Evolutionary conservation across 2,329 filamentous ascomycete species (phyloP).

Genomic region (Amylocarpus encephaloides): DNA sequence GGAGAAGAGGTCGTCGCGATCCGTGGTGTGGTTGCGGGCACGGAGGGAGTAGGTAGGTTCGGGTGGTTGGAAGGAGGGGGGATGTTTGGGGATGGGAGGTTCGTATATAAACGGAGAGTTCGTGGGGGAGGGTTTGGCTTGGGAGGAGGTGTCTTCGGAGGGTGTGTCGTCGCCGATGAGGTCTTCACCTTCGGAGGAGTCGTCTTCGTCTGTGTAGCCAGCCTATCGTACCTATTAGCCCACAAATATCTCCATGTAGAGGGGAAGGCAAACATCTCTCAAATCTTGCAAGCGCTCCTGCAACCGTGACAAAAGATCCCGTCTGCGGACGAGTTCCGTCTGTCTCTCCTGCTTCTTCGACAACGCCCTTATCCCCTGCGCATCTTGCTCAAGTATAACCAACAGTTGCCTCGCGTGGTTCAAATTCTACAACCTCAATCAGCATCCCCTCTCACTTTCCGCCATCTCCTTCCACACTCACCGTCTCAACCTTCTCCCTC

Average conservation of each 20-base stretch:
- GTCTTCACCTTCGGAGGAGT: conserved; percentile 48
- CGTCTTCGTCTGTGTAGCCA: conserved; percentile 22
- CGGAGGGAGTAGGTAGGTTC: conserved; percentile 21
- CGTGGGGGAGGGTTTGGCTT: conserved; percentile 10
- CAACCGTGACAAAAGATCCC: conserved; percentile 59
- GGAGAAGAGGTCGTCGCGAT: conserved; percentile 17
- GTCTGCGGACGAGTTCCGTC: conserved; percentile 56
- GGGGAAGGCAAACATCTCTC: conserved; percentile 44
- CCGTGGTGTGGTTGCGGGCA: conserved; percentile 14
- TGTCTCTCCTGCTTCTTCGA: conserved; percentile 55
- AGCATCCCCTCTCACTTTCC: background rate
- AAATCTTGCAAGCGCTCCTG: conserved; percentile 62
- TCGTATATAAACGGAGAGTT: background rate
- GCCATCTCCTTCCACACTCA: conserved; percentile 31
- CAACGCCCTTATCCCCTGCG: conserved; percentile 51
- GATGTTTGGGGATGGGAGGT: background rate
- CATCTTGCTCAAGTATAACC: conserved; percentile 64
- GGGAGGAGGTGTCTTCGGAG: conserved; percentile 34
- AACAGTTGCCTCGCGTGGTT: conserved; percentile 64
- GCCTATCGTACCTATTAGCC: conserved; percentile 31
- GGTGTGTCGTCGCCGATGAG: conserved; percentile 48
- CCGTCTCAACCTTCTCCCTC: conserved; percentile 50
- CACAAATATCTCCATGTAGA: background rate
- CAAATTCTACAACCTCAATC: conserved; percentile 49
- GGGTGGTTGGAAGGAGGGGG: conserved; percentile 1